phyloP scores from a whole-genome alignment of 2,329 filamentous ascomycete genomes.

The Rutstroemia sp. region DNA sequence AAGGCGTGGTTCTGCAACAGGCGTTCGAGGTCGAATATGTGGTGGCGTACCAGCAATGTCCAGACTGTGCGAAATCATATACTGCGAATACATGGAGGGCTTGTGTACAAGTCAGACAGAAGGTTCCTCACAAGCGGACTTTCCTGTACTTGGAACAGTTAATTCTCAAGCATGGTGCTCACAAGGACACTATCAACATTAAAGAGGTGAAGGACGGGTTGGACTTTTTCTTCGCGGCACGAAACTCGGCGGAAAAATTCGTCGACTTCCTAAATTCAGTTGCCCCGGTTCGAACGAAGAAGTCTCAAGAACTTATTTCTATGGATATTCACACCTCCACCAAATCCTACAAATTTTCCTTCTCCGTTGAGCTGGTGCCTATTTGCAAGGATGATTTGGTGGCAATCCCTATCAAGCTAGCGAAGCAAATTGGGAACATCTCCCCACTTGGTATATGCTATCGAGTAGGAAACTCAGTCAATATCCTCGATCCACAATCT shows the following conservation, averaged over 20 bases:
- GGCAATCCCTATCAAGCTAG: constrained; percentile 83
- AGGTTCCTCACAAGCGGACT: constrained; percentile 90
- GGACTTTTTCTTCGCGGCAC: constrained; percentile 86
- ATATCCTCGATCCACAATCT: constrained; percentile 82
- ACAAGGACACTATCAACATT: constrained; percentile 93
- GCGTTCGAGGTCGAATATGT: constrained; percentile 92
- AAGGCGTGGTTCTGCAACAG: constrained; percentile 72
- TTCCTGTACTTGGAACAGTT: constrained; percentile 84
- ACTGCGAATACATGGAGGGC: constrained; percentile 95
- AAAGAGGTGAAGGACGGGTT: constrained; percentile 94
- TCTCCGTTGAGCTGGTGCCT: constrained; percentile 80
- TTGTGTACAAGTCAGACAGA: constrained; percentile 89
- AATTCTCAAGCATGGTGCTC: constrained; percentile 88
- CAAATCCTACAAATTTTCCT: constrained; percentile 93
- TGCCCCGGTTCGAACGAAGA: constrained; percentile 69
- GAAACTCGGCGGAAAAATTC: constrained; percentile 89
- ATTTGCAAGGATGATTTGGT: constrained; percentile 97
- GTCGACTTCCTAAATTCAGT: constrained; percentile 84
- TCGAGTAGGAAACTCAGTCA: constrained; percentile 81
- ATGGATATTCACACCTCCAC: constrained; percentile 85
- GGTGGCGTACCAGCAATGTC: constrained; percentile 86
- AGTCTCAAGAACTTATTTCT: constrained; percentile 88
- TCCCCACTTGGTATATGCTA: constrained; percentile 79
- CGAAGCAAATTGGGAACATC: constrained; percentile 83
- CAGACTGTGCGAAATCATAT: constrained; percentile 91